Percentiles rank a stretch among this genome's conserved stretches.
phyloP scores from a whole-genome alignment of 1,139 yeast genomes.

The Saccharomyces hybrid region DNA sequence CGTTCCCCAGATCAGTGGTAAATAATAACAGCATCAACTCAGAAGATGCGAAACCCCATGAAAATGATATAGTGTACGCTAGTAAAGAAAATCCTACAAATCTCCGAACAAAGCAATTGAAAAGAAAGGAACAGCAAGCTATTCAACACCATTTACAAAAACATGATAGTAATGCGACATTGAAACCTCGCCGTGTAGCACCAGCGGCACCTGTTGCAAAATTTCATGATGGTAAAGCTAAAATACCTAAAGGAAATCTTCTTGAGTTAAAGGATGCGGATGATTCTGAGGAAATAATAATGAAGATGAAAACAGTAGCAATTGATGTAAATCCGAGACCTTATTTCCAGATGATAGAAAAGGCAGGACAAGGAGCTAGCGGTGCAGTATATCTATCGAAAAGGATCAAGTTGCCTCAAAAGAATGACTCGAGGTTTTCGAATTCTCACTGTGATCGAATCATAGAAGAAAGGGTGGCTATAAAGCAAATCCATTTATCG shows the following conservation, averaged over 20 bases:
- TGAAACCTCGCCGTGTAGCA: neutral
- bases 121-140: neutral
- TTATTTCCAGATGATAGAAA: slow-evolving; percentile 72
- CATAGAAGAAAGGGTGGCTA: slow-evolving; percentile 54
- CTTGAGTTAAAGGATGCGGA: slow-evolving; percentile 43
- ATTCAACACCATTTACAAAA: neutral
- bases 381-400: slow-evolving; percentile 90
- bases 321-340: slow-evolving; percentile 74
- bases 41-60: neutral
- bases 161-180: neutral
- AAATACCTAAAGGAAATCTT: neutral
- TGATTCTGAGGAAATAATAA: slow-evolving; percentile 66
- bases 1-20: neutral
- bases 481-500: slow-evolving; percentile 86
- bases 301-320: slow-evolving; percentile 74
- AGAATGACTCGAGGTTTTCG: slow-evolving; percentile 18
- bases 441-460: slow-evolving; percentile 12
- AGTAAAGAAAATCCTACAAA: neutral
- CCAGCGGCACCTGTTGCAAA: neutral
- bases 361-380: slow-evolving; percentile 97
- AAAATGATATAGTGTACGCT: neutral
- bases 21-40: neutral
- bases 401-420: slow-evolving; percentile 37
- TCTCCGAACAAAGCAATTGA: neutral
- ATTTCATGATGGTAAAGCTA: neutral